phyloP scores from a whole-genome alignment of 2,329 filamentous ascomycete genomes.

The Stenocarpella maydis region DNA sequence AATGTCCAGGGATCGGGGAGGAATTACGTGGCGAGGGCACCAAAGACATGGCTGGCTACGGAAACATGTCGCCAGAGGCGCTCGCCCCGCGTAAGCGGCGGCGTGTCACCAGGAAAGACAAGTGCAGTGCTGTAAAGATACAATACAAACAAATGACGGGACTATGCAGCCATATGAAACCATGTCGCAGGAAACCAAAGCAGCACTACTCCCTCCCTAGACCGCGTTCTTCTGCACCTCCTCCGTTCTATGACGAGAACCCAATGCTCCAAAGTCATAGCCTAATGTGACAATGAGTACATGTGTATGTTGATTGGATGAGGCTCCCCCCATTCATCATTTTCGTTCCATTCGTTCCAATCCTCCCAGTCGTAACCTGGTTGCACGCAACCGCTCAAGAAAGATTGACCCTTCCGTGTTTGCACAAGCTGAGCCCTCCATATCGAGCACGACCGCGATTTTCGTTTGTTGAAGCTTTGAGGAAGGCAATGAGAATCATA shows the following conservation, averaged over 20 bases:
- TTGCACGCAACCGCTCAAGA: constrained; percentile 21
- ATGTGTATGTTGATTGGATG: constrained; percentile 47
- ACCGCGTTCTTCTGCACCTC: constrained; percentile 53
- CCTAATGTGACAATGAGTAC: constrained; percentile 61
- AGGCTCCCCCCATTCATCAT: constrained; percentile 37
- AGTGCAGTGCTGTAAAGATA: not conserved
- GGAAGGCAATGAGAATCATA: constrained; percentile 3
- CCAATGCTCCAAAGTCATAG: constrained; percentile 49
- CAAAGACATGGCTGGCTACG: no score
- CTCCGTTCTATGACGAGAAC: constrained; percentile 58
- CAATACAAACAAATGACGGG: constrained; percentile 31
- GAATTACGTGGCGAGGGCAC: not conserved
- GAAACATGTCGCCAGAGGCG: not conserved
- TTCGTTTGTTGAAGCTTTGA: constrained; percentile 38
- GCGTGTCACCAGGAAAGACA: not conserved
- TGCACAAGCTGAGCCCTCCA: constrained; percentile 31
- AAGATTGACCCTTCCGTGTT: constrained; percentile 2
- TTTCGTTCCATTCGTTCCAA: constrained; percentile 30
- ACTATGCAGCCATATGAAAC: constrained; percentile 35
- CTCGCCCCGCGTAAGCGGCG: not conserved
- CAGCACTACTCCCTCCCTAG: constrained; percentile 46
- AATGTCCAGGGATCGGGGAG: not conserved
- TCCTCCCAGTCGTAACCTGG: constrained; percentile 29
- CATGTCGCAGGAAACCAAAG: constrained; percentile 38
- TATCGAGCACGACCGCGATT: constrained; percentile 41